Evolutionary conservation across 805 yeast species (phyloP), one percentile per base, ranked within the genome.

Genomic region (Nakazawaea holstii): DNA sequence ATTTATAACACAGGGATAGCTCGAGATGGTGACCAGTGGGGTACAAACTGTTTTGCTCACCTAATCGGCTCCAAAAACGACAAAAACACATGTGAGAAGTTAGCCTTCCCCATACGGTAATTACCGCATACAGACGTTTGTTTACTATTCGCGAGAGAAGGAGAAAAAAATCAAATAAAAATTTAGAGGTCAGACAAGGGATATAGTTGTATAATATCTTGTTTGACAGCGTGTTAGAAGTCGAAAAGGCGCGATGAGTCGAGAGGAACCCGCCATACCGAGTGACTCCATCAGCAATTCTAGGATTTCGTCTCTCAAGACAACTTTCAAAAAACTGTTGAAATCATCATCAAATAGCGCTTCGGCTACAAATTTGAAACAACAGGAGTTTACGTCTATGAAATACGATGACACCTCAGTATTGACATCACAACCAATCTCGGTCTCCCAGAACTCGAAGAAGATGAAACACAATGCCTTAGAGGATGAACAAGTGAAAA

Each of bases 401-500:
- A 33, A 33, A 30, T 30, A 30, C n/a, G 32, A 30, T 30, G 32
- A 30, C n/a, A 30, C 32, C 10, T 10, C 32, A 30, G 13, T 6
- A 3, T 30, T 13, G 10, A 10, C 32, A 13, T 30, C 32, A 9
- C 32, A 30, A 30, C 32, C 32, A 10, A 30, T 30, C 32, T 10
- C 32, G 3, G n/a, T 30, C 14, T 13, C 11, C 15, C 11, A 33
- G 14, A 13, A 13, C n/a, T 33, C 36, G 17, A n/a, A 13, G 17
- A n/a, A 13, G 15, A 8, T 33, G 17, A 33, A 14, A 14, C 8
- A 8, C 2, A 24, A 41, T 14, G 10, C 14, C 13, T 20, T 41
- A 10, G 41, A 28, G n/a, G 45, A 42, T 26, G 50, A 48, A 27
- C 44, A 39, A 20, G 46, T 43, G 15, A 39, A 43, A 35, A 38